A percentile compares a stretch with the other conserved stretches of the same genome.
Evolutionary conservation across 2,329 filamentous ascomycete genomes (phyloP).

Genomic region (Coniella lustricola): DNA sequence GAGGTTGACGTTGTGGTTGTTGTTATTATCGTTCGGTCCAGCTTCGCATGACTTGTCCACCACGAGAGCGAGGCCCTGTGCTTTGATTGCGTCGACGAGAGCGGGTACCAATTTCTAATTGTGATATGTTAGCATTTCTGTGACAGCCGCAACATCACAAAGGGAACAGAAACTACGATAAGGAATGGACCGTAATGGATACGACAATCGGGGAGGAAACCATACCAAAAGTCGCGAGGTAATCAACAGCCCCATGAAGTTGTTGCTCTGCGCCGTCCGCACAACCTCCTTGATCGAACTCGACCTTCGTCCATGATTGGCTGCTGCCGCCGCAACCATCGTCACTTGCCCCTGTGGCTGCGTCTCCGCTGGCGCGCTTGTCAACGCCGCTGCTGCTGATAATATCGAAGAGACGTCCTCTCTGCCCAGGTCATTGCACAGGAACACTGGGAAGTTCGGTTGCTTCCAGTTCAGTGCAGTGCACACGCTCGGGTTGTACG

Average conservation of each 20-base stretch:
- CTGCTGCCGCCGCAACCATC: slow-evolving; percentile 42
- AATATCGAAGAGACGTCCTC: slow-evolving; percentile 37
- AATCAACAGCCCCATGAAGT: slow-evolving; percentile 96
- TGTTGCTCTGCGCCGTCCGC: slow-evolving; percentile 87
- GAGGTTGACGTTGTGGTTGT: slow-evolving; percentile 17
- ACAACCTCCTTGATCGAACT: slow-evolving; percentile 93
- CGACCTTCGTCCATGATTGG: slow-evolving; percentile 52
- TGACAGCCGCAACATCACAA: no score
- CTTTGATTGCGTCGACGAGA: slow-evolving; percentile 87
- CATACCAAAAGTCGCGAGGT: slow-evolving; percentile 79
- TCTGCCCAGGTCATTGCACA: slow-evolving; percentile 84
- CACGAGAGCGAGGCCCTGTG: slow-evolving; percentile 84
- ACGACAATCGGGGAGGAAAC: no score
- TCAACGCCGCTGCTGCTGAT: slow-evolving; percentile 20
- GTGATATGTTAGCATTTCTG: slow-evolving; percentile 16
- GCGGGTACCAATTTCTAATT: slow-evolving; percentile 86
- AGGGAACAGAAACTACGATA: no score
- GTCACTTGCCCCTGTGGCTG: slow-evolving; percentile 26
- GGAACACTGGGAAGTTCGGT: slow-evolving; percentile 91
- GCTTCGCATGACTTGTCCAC: slow-evolving; percentile 69
- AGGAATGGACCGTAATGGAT: no score
- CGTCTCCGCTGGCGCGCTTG: slow-evolving; percentile 27
- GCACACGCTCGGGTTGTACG: slow-evolving; percentile 83
- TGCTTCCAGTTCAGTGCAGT: slow-evolving; percentile 98
- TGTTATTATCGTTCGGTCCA: slow-evolving; percentile 21